Base-by-base conservation (phyloP, 805 yeast species). In the Sugiyamaella lignohabitans region DNA sequence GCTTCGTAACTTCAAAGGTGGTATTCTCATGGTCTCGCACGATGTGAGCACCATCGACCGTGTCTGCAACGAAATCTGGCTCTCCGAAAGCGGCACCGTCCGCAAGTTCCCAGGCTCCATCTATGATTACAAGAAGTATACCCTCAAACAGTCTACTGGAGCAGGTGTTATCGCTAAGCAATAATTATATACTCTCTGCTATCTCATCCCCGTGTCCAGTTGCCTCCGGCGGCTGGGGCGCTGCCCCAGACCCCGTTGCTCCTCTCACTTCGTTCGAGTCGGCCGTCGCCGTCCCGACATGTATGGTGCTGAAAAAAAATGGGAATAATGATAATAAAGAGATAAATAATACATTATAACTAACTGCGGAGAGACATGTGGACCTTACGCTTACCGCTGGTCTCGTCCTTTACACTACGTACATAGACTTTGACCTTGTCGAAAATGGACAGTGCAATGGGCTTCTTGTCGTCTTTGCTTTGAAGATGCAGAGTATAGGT, bases 1-100 rank as follows among this genome's bases (percentile, higher is more conserved):
- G 68, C 79, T 93, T 76, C 93, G 91, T 84, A 79, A 86, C 66
- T 93, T 93, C 82, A 96, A 81, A 70, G 99, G 99, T 86, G 99
- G 99, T 87, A 84, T 93, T 71, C 94, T 93, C 63, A 86, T 93
- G 80, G 93, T 93, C 80, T 91, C 99, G 63, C 99, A 93, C 83
- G 99, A 93, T 73, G 97, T 93, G 38, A 73, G 88, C 23, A 84
- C 91, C 61, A 93, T 93, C 59, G 79, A 84, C 57, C 75, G 78
- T 46, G 96, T 91, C 10, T 87, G 97, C 72, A 82, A 84, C 49
- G 95, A 93, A 65, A 86, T 93, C 51, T 91, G 96, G 96, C 95
- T 88, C 39, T 83, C 95, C 65, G 98, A 93, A 62, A 75, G 79
- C 47, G 93, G 91, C 48, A 72, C 79, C 1, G 96, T 91, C 32